Percentiles rank a stretch among this genome's conserved stretches.
These are phyloP conservation scores for Huntiella moniliformis DNA, from an alignment of 2,329 filamentous ascomycete species.

Conservation along the genomic window DNA sequence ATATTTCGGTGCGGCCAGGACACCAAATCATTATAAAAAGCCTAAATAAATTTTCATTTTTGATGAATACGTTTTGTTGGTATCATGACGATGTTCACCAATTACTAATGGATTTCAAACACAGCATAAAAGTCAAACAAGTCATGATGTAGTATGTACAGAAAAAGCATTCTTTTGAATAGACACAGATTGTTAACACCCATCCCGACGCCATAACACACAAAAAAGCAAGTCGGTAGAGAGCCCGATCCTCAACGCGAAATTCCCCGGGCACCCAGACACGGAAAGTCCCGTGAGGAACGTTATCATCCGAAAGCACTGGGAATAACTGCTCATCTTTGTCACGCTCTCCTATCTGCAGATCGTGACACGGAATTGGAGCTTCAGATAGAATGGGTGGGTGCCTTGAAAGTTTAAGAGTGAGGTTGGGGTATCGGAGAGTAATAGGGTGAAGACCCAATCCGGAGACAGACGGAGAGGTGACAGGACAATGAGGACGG, in stretches of 20 bases:
- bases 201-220: background rate
- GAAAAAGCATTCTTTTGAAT: slow-evolving; percentile 3
- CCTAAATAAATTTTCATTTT: background rate
- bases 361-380: background rate
- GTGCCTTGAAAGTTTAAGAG: background rate
- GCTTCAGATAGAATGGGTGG: background rate
- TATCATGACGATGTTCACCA: background rate
- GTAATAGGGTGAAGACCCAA: background rate
- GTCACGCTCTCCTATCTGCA: background rate
- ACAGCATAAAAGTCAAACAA: background rate
- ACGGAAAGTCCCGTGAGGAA: slow-evolving; percentile 1
- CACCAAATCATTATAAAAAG: background rate
- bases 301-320: background rate
- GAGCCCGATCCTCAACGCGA: background rate
- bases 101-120: too few species aligned
- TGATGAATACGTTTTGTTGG: background rate
- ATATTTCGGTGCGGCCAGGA: background rate
- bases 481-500: background rate
- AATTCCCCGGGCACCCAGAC: slow-evolving; percentile 1
- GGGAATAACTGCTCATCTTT: slow-evolving; percentile 3
- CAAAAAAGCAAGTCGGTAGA: slow-evolving; percentile 4
- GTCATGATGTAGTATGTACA: background rate
- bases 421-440: background rate
- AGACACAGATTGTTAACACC: slow-evolving; percentile 2
- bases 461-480: background rate